Percentiles rank a stretch among this genome's conserved stretches.
Evolutionary conservation across 2,329 filamentous ascomycete species (phyloP).

Genomic region (Arthroderma sp.): DNA sequence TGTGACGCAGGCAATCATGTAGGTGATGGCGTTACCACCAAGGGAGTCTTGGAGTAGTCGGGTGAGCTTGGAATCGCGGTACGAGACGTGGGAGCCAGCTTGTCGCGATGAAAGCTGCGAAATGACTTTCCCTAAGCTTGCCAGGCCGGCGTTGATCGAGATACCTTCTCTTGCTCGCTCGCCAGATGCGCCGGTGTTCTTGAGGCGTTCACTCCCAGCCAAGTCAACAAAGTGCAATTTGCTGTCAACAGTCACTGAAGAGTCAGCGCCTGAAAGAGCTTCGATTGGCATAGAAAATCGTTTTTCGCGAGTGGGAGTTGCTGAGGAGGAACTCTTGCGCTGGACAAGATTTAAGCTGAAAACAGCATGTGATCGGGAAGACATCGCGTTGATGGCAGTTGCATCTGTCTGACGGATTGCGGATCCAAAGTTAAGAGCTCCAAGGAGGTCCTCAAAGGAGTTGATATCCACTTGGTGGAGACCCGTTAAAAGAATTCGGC

Average conservation of each 20-base stretch:
- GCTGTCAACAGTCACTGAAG: slow-evolving; percentile 78
- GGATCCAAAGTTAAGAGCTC: slow-evolving; percentile 82
- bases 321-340: slow-evolving; percentile 47
- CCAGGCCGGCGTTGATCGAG: slow-evolving; percentile 92
- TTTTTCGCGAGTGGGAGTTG: slow-evolving; percentile 52
- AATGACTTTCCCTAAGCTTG: slow-evolving; percentile 93
- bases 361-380: slow-evolving; percentile 91
- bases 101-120: slow-evolving; percentile 89
- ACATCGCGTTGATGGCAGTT: slow-evolving; percentile 94
- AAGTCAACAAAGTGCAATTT: slow-evolving; percentile 98
- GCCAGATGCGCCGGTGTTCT: slow-evolving; percentile 91
- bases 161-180: slow-evolving; percentile 93
- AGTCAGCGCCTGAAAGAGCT: slow-evolving; percentile 50
- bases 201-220: slow-evolving; percentile 88
- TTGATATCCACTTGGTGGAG: slow-evolving; percentile 79
- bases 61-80: slow-evolving; percentile 94
- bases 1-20: slow-evolving; percentile 98
- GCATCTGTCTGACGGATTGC: slow-evolving; percentile 91
- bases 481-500: slow-evolving; percentile 85
- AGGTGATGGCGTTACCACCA: slow-evolving; percentile 93
- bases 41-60: slow-evolving; percentile 90
- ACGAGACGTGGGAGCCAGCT: slow-evolving; percentile 81
- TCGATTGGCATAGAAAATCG: slow-evolving; percentile 78
- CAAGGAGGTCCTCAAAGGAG: slow-evolving; percentile 80
- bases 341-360: slow-evolving; percentile 88